These are phyloP conservation scores for Corchorus olitorius DNA, from an alignment of 345 rosid species.

Conservation along the genomic window DNA sequence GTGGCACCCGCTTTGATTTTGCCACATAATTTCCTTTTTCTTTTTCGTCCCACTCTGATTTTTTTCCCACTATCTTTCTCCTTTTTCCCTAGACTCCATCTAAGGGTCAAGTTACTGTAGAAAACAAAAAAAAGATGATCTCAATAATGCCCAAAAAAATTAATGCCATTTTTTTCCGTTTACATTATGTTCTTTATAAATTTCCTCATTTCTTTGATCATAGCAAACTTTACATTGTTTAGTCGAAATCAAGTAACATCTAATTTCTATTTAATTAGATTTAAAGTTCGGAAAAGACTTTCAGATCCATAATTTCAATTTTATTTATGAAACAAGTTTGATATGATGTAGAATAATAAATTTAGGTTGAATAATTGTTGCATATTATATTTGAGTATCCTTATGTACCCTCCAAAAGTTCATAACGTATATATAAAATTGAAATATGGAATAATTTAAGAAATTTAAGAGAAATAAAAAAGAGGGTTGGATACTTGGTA, in stretches of 20 bases:
- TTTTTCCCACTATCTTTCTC: neutral
- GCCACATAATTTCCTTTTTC: neutral
- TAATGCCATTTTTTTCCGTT: too few relatives aligned
- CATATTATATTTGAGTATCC: neutral
- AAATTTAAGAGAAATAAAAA: too few relatives aligned
- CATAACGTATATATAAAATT: neutral
- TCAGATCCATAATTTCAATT: neutral
- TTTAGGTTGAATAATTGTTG: neutral
- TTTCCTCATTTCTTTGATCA: too few relatives aligned
- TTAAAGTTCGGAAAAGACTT: too few relatives aligned
- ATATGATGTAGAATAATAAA: neutral
- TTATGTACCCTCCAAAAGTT: neutral
- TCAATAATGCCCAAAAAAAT: neutral
- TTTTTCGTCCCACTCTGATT: neutral
- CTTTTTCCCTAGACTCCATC: neutral
- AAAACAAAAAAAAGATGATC: neutral
- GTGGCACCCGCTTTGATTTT: neutral
- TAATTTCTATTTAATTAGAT: too few relatives aligned
- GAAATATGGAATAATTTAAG: neutral
- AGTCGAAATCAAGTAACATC: neutral
- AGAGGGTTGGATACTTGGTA: neutral
- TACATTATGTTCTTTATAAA: too few relatives aligned
- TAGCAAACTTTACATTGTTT: too few relatives aligned
- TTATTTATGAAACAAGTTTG: too few relatives aligned
- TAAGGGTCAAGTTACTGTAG: neutral